Percentiles rank a stretch among this genome's conserved stretches.
Conservation (phyloP, 1,139 yeast species). For the Suhomyces yuchorum region DNA sequence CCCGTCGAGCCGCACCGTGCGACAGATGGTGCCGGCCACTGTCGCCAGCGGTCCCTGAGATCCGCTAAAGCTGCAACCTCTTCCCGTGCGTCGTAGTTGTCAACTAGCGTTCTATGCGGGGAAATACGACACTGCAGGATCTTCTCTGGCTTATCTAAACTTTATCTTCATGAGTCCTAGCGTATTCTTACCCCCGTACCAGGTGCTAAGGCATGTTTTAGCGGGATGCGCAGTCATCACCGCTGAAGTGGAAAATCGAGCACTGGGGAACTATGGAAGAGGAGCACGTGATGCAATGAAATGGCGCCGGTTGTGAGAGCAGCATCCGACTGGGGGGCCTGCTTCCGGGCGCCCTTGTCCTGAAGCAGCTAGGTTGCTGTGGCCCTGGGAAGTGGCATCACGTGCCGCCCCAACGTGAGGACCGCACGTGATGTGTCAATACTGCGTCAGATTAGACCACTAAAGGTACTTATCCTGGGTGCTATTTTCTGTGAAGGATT, state of each 20-base stretch:
- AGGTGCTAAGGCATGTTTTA: slow-evolving; percentile 4
- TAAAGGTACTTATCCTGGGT: no score
- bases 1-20: background rate
- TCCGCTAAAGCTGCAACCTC: background rate
- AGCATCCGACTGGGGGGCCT: background rate
- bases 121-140: slow-evolving; percentile 7
- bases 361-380: no score
- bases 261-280: background rate
- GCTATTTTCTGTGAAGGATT: no score
- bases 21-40: no score
- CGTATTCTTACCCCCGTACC: slow-evolving; percentile 5
- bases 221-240: slow-evolving; percentile 3
- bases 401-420: no score
- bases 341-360: no score
- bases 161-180: slow-evolving; percentile 3
- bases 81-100: background rate
- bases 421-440: no score
- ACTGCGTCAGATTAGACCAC: no score
- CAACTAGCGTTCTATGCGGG: slow-evolving; percentile 6
- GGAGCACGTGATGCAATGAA: background rate
- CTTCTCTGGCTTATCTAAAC: slow-evolving; percentile 6
- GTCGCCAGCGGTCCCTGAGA: no score
- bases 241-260: background rate
- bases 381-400: no score
- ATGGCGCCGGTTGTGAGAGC: background rate